Conservation (phyloP, 257 asterid genomes). For the Solanum sejunctum region DNA sequence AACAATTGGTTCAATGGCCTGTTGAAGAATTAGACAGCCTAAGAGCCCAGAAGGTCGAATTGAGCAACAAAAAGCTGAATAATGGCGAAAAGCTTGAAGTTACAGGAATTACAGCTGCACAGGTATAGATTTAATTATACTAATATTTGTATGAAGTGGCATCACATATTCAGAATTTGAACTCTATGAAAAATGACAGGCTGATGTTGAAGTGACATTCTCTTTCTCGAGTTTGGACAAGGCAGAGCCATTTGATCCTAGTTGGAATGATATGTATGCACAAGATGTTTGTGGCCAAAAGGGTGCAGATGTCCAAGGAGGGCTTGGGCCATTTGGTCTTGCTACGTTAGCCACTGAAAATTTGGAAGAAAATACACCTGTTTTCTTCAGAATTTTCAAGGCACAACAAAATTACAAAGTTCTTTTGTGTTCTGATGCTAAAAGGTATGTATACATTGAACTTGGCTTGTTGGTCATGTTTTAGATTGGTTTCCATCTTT, state of each 20-base stretch:
- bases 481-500: neutral
- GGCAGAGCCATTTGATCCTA: conserved; percentile 52
- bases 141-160: neutral
- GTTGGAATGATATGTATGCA: conserved; percentile 42
- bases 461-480: neutral
- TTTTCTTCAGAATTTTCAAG: conserved; percentile 59
- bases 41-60: conserved; percentile 13
- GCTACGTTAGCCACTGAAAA: conserved; percentile 49
- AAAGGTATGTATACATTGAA: conserved; percentile 21
- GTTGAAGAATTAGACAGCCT: conserved; percentile 28
- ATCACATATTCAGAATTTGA: neutral
- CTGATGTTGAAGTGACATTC: conserved; percentile 63
- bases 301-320: conserved; percentile 42
- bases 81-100: conserved; percentile 18
- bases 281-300: conserved; percentile 37
- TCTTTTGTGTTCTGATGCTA: conserved; percentile 64
- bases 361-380: conserved; percentile 55
- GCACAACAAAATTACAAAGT: conserved; percentile 24
- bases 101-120: conserved; percentile 34
- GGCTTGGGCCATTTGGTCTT: conserved; percentile 75
- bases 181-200: conserved; percentile 16
- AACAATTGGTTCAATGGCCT: conserved; percentile 46
- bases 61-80: conserved; percentile 2
- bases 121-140: conserved; percentile 1
- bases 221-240: conserved; percentile 42